phyloP scores from a whole-genome alignment of 345 rosid genomes.

The Cardamine chenopodiifolia region DNA sequence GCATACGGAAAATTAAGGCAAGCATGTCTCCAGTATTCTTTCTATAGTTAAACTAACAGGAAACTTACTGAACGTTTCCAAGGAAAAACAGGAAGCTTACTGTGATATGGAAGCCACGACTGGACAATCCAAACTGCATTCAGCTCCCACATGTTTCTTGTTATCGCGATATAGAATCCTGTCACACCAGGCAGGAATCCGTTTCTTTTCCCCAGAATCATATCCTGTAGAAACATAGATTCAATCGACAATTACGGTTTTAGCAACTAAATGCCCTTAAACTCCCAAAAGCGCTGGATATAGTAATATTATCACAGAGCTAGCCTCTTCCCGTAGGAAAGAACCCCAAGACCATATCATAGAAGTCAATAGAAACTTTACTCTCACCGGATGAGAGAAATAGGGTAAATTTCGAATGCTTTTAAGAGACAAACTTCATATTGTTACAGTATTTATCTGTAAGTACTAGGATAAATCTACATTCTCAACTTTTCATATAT shows the following conservation, averaged over 20 bases:
- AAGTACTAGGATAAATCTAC: conserved; percentile 7
- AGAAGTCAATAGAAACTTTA: neutral
- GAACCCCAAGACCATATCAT: neutral
- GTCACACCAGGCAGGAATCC: conserved; percentile 91
- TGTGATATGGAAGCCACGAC: conserved; percentile 57
- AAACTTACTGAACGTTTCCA: neutral
- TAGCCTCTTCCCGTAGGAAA: conserved; percentile 1
- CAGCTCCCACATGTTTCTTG: conserved; percentile 50
- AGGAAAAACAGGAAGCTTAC: conserved; percentile 47
- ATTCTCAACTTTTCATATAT: conserved; percentile 10
- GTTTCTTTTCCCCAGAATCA: conserved; percentile 85
- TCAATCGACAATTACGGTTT: conserved; percentile 2
- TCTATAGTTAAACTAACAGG: neutral
- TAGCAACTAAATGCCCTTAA: neutral
- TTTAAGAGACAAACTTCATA: neutral
- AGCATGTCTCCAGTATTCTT: conserved; percentile 2
- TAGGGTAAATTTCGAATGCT: neutral
- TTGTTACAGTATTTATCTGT: neutral
- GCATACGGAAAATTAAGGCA: conserved; percentile 5
- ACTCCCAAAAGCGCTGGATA: neutral
- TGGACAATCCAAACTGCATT: conserved; percentile 74
- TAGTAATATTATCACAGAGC: conserved; percentile 9
- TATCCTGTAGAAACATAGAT: conserved; percentile 53
- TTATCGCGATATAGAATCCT: conserved; percentile 77
- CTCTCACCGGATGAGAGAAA: conserved; percentile 17